Conservation (phyloP, 768 basidiomycete genomes). For the Leccinum ochraceum region DNA sequence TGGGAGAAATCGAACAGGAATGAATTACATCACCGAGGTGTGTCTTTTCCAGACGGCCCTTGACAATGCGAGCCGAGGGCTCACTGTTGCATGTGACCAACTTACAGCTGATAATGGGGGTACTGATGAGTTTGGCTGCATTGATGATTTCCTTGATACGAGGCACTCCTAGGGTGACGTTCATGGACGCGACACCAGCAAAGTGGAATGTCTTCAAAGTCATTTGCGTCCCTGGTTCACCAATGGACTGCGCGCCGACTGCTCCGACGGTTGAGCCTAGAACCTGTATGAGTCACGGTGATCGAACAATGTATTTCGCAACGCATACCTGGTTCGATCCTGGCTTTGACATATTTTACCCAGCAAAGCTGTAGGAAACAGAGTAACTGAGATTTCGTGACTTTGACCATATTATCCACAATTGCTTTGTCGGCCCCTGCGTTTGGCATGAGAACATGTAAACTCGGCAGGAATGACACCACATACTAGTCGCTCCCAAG, state of each 20-base stretch:
- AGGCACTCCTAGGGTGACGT: conserved; percentile 98
- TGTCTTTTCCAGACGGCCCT: conserved; percentile 94
- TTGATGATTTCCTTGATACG: conserved; percentile 99
- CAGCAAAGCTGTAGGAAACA: conserved; percentile 86
- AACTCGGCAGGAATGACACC: background rate
- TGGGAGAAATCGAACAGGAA: background rate
- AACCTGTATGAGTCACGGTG: background rate
- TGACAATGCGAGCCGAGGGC: conserved; percentile 96
- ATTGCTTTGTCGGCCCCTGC: conserved; percentile 67
- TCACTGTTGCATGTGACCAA: conserved; percentile 84
- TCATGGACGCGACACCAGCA: conserved; percentile 99
- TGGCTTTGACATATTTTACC: conserved; percentile 91
- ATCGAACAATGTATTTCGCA: background rate
- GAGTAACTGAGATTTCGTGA: conserved; percentile 78
- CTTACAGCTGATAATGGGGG: conserved; percentile 97
- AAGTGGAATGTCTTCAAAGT: conserved; percentile 99
- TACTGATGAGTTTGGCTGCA: conserved; percentile 95
- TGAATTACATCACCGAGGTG: conserved; percentile 82
- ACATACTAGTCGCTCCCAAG: conserved; percentile 70
- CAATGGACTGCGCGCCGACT: conserved; percentile 98
- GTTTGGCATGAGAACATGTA: conserved; percentile 3
- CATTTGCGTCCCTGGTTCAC: conserved; percentile 99
- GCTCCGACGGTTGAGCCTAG: conserved; percentile 96
- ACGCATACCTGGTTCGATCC: conserved; percentile 85
- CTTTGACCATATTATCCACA: conserved; percentile 89